Evolutionary conservation across 192 early-diverging fungal genomes (phyloP).

Genomic region (Oehlia diaphana): DNA sequence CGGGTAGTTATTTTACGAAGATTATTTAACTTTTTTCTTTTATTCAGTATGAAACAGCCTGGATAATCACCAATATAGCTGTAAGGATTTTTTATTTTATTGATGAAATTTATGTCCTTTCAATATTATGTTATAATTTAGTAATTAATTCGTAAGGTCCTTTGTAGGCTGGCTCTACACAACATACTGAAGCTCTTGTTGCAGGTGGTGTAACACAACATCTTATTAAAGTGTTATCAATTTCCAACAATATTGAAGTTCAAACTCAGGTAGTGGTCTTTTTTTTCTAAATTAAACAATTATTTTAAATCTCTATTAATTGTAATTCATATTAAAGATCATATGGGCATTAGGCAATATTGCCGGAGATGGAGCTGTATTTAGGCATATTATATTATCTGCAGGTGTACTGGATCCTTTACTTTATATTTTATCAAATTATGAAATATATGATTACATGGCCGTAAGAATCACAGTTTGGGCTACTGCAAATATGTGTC

Average conservation of each 20-base stretch:
- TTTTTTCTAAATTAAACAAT: neutral
- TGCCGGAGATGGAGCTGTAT: constrained; percentile 15
- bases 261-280: neutral
- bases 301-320: neutral
- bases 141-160: too few relatives aligned
- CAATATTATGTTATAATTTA: neutral
- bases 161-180: constrained; percentile 16
- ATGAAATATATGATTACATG: constrained; percentile 18
- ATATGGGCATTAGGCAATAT: constrained; percentile 24
- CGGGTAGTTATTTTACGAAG: neutral
- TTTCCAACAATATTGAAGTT: constrained; percentile 13
- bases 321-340: constrained; percentile 4
- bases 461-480: constrained; percentile 21
- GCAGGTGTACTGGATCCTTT: constrained; percentile 17
- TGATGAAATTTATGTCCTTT: too few relatives aligned
- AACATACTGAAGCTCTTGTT: constrained; percentile 10
- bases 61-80: constrained; percentile 23
- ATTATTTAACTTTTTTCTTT: neutral
- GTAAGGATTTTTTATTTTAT: constrained; percentile 10
- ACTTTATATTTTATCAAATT: constrained; percentile 16
- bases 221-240: constrained; percentile 8
- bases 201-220: constrained; percentile 18
- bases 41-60: constrained; percentile 16
- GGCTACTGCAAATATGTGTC: constrained; percentile 25
- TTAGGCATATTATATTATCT: constrained; percentile 19